Conservation (phyloP, 1,139 yeast species). For the Debaryomyces udenii region DNA sequence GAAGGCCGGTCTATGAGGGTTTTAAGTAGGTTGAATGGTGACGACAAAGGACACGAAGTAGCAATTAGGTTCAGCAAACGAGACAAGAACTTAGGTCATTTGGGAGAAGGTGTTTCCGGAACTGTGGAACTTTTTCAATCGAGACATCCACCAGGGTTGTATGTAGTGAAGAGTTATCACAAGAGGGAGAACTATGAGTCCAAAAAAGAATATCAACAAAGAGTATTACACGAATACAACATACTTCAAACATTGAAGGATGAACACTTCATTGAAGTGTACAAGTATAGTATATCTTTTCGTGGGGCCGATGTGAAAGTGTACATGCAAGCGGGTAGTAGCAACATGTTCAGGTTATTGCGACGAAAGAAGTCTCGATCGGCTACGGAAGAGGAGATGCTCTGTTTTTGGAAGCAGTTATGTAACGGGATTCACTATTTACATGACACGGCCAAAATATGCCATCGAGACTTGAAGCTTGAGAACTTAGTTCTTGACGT, state of each 20-base stretch:
- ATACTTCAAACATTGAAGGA: conserved; percentile 33
- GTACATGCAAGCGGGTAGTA: conserved; percentile 38
- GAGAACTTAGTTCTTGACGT: conserved; percentile 39
- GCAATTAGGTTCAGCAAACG: conserved; percentile 8
- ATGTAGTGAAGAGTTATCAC: conserved; percentile 47
- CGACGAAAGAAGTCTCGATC: not conserved
- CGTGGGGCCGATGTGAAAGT: conserved; percentile 25
- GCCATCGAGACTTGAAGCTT: conserved; percentile 49
- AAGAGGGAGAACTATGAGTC: conserved; percentile 39
- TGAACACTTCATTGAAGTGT: conserved; percentile 36
- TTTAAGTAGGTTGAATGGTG: not conserved
- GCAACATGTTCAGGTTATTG: conserved; percentile 22
- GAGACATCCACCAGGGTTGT: conserved; percentile 18
- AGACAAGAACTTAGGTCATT: conserved; percentile 8
- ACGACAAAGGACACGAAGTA: not conserved
- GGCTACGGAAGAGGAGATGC: conserved; percentile 19
- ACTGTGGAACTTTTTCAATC: conserved; percentile 37
- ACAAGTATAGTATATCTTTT: conserved; percentile 26
- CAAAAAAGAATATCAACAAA: conserved; percentile 33
- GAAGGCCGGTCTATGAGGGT: conserved; percentile 1
- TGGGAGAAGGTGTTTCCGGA: conserved; percentile 49
- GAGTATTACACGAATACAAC: conserved; percentile 43
- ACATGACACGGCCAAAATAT: conserved; percentile 28
- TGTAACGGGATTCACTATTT: conserved; percentile 36
- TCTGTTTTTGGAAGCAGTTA: conserved; percentile 40